These are phyloP conservation scores for Dioszegia hungarica DNA, from an alignment of 768 basidiomycete genomes.

Conservation along the genomic window DNA sequence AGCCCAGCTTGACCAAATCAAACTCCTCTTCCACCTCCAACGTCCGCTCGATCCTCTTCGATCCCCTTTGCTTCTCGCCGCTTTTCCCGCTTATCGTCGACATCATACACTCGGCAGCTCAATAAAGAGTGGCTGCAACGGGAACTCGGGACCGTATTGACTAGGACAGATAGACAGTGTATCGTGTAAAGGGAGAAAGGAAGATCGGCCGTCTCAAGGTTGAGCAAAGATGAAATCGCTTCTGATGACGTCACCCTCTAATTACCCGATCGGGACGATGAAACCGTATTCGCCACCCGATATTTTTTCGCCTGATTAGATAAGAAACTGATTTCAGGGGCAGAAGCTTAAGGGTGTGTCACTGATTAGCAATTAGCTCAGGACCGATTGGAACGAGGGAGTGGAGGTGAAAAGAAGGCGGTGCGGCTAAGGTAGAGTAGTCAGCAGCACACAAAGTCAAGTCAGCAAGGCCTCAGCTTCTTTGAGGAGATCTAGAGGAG, in stretches of 20 bases:
- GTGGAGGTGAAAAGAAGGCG: too few relatives aligned
- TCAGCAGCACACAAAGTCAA: too few relatives aligned
- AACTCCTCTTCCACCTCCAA: slow-evolving; percentile 28
- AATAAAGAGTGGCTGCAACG: slow-evolving; percentile 7
- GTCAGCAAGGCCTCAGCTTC: too few relatives aligned
- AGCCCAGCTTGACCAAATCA: slow-evolving; percentile 23
- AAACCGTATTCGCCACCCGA: not conserved
- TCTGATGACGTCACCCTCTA: not conserved
- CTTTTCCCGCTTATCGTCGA: not conserved
- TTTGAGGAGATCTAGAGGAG: too few relatives aligned
- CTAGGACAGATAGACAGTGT: too few relatives aligned
- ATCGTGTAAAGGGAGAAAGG: too few relatives aligned
- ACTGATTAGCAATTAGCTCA: too few relatives aligned
- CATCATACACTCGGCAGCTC: slow-evolving; percentile 7
- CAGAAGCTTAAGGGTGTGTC: too few relatives aligned
- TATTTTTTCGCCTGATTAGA: too few relatives aligned
- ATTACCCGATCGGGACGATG: not conserved
- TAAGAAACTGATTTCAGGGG: too few relatives aligned
- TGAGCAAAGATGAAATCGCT: not conserved
- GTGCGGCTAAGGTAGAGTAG: too few relatives aligned
- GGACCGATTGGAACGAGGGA: too few relatives aligned
- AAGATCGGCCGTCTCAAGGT: not conserved
- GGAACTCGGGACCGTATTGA: not conserved
- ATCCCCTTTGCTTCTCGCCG: not conserved
- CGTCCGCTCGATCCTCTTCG: not conserved